phyloP scores from a whole-genome alignment of 495 filamentous ascomycete species.

The Neurospora pannonica region DNA sequence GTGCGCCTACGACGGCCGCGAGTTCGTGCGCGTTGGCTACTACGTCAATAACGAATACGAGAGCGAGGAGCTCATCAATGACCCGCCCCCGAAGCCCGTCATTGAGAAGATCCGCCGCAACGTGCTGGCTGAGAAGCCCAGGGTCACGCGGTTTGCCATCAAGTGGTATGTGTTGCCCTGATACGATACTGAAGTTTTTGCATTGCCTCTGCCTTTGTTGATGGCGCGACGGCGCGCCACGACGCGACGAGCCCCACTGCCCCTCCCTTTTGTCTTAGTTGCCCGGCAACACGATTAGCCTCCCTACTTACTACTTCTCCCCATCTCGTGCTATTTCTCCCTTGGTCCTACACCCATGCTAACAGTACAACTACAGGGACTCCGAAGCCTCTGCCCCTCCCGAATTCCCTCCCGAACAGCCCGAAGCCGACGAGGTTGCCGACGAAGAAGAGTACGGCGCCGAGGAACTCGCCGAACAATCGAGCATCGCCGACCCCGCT shows the following conservation, averaged over 20 bases:
- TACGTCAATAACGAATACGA: conserved; percentile 99
- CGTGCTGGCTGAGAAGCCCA: conserved; percentile 90
- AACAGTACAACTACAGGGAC: conserved; percentile 67
- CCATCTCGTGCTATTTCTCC: too few species aligned
- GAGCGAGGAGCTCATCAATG: conserved; percentile 73
- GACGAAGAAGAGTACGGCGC: conserved; percentile 88
- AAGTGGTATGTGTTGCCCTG: conserved; percentile 63
- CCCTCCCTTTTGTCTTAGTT: neutral
- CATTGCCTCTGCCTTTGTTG: neutral
- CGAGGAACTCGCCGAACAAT: conserved; percentile 66
- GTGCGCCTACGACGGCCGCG: conserved; percentile 89
- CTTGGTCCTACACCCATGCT: conserved; percentile 2
- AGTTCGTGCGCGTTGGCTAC: conserved; percentile 97
- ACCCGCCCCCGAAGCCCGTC: conserved; percentile 83
- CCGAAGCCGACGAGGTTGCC: conserved; percentile 76
- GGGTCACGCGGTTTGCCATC: conserved; percentile 96
- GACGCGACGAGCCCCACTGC: neutral
- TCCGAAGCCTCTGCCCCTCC: conserved; percentile 90
- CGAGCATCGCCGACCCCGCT: conserved; percentile 32
- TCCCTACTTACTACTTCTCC: neutral
- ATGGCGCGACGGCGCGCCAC: neutral
- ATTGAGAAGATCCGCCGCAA: conserved; percentile 87
- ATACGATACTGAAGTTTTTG: neutral
- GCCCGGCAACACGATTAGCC: neutral
- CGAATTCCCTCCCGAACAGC: conserved; percentile 94